phyloP scores from a whole-genome alignment of 306 rosid genomes.

The Glycine latifolia region DNA sequence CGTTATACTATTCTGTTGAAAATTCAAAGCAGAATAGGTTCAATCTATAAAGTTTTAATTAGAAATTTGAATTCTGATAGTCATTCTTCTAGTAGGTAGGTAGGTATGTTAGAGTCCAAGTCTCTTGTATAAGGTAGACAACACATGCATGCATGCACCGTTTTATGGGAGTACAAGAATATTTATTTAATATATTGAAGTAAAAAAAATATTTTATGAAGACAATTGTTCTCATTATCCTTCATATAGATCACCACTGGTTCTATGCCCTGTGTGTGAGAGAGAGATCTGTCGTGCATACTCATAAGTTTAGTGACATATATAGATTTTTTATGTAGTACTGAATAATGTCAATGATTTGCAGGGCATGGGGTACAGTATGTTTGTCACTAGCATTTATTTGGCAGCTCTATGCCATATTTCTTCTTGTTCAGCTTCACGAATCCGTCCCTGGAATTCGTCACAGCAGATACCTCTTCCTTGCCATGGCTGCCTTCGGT shows the following conservation, averaged over 20 bases:
- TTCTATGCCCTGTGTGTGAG: too few species aligned
- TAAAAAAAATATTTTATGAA: too few species aligned
- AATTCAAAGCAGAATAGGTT: background rate
- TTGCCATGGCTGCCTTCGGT: constrained; percentile 65
- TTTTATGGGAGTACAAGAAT: too few species aligned
- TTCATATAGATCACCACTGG: too few species aligned
- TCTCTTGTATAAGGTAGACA: background rate
- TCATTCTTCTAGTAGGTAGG: background rate
- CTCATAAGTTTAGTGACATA: too few species aligned
- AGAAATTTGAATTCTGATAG: background rate
- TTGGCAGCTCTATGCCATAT: constrained; percentile 56
- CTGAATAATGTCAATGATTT: background rate
- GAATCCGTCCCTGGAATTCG: constrained; percentile 55
- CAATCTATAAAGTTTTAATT: background rate
- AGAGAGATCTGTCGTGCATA: background rate
- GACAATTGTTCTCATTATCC: too few species aligned
- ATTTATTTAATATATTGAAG: too few species aligned
- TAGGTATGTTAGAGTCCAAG: background rate
- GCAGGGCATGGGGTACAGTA: constrained; percentile 57
- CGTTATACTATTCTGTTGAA: background rate
- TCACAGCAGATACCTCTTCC: constrained; percentile 55
- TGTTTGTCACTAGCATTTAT: constrained; percentile 51
- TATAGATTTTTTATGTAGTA: background rate
- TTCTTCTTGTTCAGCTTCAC: constrained; percentile 59
- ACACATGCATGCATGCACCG: background rate